Conservation (phyloP, 2,329 filamentous ascomycete genomes). For the Lasiodiplodia gonubiensis region DNA sequence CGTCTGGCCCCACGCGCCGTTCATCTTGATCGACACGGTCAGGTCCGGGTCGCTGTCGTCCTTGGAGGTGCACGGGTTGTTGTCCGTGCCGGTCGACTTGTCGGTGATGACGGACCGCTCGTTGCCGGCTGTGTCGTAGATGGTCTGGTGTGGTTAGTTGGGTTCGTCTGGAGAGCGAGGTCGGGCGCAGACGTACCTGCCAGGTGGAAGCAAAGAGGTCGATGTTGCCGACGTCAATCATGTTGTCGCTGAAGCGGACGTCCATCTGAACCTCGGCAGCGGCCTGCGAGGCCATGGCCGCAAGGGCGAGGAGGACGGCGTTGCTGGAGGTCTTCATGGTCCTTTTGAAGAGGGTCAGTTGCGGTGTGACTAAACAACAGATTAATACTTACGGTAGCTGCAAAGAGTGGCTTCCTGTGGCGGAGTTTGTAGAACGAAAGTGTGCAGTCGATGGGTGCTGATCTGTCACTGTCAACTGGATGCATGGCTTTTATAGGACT, state of each 20-base stretch:
- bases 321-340: constrained; percentile 16
- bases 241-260: constrained; percentile 9
- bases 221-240: constrained; percentile 14
- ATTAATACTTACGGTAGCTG: too few relatives aligned
- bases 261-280: constrained; percentile 1
- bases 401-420: too few relatives aligned
- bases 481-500: not conserved
- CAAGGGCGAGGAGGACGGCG: not conserved
- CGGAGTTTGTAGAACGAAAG: too few relatives aligned
- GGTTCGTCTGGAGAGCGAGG: not conserved
- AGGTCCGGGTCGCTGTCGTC: not conserved
- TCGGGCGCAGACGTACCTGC: not conserved
- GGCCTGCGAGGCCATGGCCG: not conserved
- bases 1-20: constrained; percentile 18
- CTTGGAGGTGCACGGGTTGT: constrained; percentile 10
- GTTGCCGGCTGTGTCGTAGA: constrained; percentile 15
- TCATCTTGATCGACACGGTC: constrained; percentile 9
- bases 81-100: not conserved
- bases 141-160: not conserved
- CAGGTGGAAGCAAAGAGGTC: constrained; percentile 1
- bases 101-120: constrained; percentile 11
- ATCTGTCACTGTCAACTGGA: not conserved
- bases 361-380: too few relatives aligned
- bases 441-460: not conserved
- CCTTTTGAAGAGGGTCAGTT: not conserved